Evolutionary conservation across 495 filamentous ascomycete species (phyloP).

Genomic region (Penicillium waksmanii): DNA sequence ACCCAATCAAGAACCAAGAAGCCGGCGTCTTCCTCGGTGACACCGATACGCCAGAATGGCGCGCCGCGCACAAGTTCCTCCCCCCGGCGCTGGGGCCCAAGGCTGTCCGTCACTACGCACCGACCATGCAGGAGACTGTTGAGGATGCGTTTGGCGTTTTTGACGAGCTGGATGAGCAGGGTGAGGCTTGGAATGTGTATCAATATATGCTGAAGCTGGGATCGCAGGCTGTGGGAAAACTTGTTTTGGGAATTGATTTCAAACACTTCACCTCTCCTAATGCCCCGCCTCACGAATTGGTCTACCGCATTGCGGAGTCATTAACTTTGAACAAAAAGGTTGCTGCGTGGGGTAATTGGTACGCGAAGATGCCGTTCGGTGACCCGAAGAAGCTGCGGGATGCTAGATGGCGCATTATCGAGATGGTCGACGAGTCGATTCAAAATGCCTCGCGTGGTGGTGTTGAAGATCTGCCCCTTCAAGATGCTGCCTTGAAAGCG

Average conservation of each 20-base stretch:
- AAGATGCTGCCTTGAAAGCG: slow-evolving; percentile 54
- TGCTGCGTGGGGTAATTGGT: slow-evolving; percentile 49
- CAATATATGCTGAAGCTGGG: slow-evolving; percentile 61
- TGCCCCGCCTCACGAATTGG: slow-evolving; percentile 40
- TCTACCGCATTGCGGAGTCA: slow-evolving; percentile 38
- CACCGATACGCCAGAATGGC: slow-evolving; percentile 50
- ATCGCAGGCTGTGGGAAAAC: slow-evolving; percentile 52
- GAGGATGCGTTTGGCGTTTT: slow-evolving; percentile 51
- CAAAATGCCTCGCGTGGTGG: slow-evolving; percentile 28
- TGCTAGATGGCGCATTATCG: slow-evolving; percentile 22
- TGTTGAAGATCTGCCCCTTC: slow-evolving; percentile 44
- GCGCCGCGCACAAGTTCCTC: slow-evolving; percentile 56
- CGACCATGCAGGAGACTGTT: slow-evolving; percentile 52
- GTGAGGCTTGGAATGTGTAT: slow-evolving; percentile 58
- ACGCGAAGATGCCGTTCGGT: slow-evolving; percentile 54
- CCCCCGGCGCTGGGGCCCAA: slow-evolving; percentile 56
- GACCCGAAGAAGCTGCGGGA: slow-evolving; percentile 41
- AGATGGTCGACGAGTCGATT: slow-evolving; percentile 40
- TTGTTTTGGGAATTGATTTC: slow-evolving; percentile 54
- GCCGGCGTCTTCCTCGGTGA: slow-evolving; percentile 56
- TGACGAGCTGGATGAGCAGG: slow-evolving; percentile 50
- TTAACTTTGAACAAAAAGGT: slow-evolving; percentile 56
- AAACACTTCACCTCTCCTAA: slow-evolving; percentile 50
- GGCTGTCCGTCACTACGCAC: slow-evolving; percentile 57
- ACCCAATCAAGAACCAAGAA: slow-evolving; percentile 40